phyloP scores from a whole-genome alignment of 441 rosid genomes.

The California macrophylla region DNA sequence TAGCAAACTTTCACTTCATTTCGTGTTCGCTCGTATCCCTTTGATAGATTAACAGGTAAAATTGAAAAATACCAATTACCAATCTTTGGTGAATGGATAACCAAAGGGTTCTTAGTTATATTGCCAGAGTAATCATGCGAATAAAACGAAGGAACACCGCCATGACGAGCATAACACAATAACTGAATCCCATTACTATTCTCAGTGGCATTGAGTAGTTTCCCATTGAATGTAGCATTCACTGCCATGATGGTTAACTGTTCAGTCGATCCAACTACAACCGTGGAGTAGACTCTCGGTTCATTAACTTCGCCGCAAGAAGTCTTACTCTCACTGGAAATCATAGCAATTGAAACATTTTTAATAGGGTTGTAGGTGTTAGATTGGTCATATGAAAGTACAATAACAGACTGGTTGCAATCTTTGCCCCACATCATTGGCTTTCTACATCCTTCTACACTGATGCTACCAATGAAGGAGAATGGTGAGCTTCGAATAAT shows the following conservation, averaged over 20 bases:
- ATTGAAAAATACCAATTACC: constrained; percentile 76
- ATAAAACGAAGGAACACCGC: constrained; percentile 57
- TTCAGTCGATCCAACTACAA: constrained; percentile 51
- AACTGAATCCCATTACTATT: constrained; percentile 30
- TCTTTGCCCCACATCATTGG: constrained; percentile 71
- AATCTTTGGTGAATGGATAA: constrained; percentile 52
- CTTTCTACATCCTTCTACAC: constrained; percentile 72
- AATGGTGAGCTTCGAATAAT: constrained; percentile 58
- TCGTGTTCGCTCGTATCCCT: constrained; percentile 31
- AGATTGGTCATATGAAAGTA: constrained; percentile 50
- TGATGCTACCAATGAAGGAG: constrained; percentile 72
- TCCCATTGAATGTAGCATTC: constrained; percentile 31
- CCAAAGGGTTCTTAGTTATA: constrained; percentile 43
- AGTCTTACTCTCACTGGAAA: constrained; percentile 45
- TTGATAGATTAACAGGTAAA: constrained; percentile 37
- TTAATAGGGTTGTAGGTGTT: constrained; percentile 27
- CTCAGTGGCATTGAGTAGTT: constrained; percentile 21
- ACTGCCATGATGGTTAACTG: constrained; percentile 36
- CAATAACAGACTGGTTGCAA: constrained; percentile 73
- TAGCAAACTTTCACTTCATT: constrained; percentile 45
- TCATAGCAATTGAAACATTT: constrained; percentile 21
- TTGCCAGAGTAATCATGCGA: constrained; percentile 65
- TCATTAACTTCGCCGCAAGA: constrained; percentile 50
- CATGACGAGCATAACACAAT: constrained; percentile 64
- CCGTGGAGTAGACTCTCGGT: constrained; percentile 54